phyloP scores from a whole-genome alignment of 371 early-diverging fungal genomes.

The Cladochytrium tenue region DNA sequence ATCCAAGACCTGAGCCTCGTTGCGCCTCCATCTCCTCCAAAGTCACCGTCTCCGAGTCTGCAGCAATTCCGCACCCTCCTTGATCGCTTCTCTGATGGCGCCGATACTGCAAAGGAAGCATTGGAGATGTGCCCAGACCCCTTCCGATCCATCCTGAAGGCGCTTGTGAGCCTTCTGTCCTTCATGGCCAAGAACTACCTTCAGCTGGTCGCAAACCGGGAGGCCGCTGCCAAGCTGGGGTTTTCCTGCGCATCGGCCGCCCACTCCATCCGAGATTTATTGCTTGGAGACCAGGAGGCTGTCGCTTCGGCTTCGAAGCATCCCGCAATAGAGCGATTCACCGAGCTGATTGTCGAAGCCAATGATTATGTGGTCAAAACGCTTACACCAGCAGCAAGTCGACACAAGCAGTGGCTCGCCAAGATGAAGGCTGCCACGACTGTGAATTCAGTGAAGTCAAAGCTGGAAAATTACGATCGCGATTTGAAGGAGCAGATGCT shows the following conservation, averaged over 20 bases:
- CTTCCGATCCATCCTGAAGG: neutral
- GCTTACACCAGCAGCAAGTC: neutral
- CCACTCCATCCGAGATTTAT: neutral
- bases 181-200: conserved; percentile 1
- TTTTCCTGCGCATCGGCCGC: neutral
- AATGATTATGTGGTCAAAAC: neutral
- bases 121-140: neutral
- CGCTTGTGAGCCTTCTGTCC: neutral
- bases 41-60: too few relatives aligned
- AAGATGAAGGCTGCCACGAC: neutral
- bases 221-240: neutral
- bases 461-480: neutral
- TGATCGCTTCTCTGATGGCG: neutral
- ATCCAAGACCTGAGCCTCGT: too few relatives aligned
- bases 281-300: too few relatives aligned
- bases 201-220: neutral
- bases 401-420: neutral
- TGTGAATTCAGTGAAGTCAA: neutral
- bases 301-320: neutral
- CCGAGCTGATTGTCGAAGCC: neutral
- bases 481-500: neutral
- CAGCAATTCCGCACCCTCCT: too few relatives aligned
- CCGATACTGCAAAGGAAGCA: neutral
- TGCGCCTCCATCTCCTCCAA: too few relatives aligned
- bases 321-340: neutral